A percentile compares a stretch with the other conserved stretches of the same genome.
Evolutionary conservation across 2,329 filamentous ascomycete species (phyloP).

Genomic region (Colletotrichum destructivum): DNA sequence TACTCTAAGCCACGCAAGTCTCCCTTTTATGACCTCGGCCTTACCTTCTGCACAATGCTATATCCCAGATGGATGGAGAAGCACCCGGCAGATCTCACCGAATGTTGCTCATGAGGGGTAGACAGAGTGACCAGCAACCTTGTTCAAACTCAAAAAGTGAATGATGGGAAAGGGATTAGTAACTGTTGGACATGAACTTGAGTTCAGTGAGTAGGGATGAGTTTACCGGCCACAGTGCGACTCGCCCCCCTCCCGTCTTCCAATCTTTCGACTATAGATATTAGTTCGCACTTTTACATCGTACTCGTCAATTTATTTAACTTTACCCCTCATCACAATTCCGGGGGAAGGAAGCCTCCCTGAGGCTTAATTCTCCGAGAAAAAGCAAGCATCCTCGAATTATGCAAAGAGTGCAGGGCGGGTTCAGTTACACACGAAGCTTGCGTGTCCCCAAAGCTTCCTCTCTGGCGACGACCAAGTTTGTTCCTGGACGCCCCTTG

Average conservation of each 20-base stretch:
- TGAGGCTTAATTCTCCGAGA: neutral
- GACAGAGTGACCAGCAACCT: no score
- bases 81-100: neutral
- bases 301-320: neutral
- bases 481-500: conserved; percentile 3
- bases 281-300: no score
- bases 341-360: neutral
- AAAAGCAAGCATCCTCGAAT: conserved; percentile 18
- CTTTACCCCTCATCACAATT: neutral
- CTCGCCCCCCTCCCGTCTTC: neutral
- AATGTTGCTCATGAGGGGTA: neutral
- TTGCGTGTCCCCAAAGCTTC: conserved; percentile 18
- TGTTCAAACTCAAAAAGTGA: no score
- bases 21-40: neutral
- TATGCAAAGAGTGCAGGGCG: conserved; percentile 8
- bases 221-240: neutral
- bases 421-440: neutral
- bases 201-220: no score
- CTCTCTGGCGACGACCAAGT: neutral
- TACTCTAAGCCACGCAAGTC: neutral
- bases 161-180: no score
- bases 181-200: no score
- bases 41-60: neutral
- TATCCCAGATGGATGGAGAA: conserved; percentile 2
- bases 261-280: neutral